Evolutionary conservation across 2,329 filamentous ascomycete genomes (phyloP).

Genomic region (Arthrobotrys megalospora): DNA sequence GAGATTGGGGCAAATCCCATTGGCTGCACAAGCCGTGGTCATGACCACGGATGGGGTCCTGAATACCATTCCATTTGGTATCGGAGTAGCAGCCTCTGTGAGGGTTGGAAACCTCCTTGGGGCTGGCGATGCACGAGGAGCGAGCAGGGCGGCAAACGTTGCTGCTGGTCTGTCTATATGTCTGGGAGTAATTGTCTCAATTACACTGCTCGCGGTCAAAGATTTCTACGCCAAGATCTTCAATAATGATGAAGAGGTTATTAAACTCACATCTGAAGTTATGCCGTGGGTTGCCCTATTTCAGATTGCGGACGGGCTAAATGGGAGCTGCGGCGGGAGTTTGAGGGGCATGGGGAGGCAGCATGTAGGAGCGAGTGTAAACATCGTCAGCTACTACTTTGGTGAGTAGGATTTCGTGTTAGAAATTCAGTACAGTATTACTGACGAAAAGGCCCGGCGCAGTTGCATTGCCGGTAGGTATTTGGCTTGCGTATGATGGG

Average conservation of each 20-base stretch:
- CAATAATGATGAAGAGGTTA: slow-evolving; percentile 81
- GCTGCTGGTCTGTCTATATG: slow-evolving; percentile 81
- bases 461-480: slow-evolving; percentile 80
- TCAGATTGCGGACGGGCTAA: slow-evolving; percentile 89
- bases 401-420: slow-evolving; percentile 67
- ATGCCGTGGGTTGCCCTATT: slow-evolving; percentile 91
- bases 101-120: slow-evolving; percentile 86
- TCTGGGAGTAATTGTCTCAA: slow-evolving; percentile 78
- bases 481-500: slow-evolving; percentile 87
- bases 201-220: slow-evolving; percentile 78
- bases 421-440: background rate
- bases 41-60: slow-evolving; percentile 84
- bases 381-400: slow-evolving; percentile 86
- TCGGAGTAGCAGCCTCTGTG: slow-evolving; percentile 84
- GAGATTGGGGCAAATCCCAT: slow-evolving; percentile 81
- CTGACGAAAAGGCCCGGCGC: background rate
- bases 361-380: slow-evolving; percentile 86
- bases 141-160: slow-evolving; percentile 80
- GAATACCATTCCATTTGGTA: slow-evolving; percentile 85
- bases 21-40: slow-evolving; percentile 88
- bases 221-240: slow-evolving; percentile 83
- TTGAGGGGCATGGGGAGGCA: slow-evolving; percentile 88
- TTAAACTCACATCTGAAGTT: slow-evolving; percentile 80
- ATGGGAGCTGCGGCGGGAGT: slow-evolving; percentile 85
- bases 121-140: slow-evolving; percentile 76